Evolutionary conservation across 352 stramenopile species (phyloP).

Genomic region (Globisporangium abappressorium): DNA sequence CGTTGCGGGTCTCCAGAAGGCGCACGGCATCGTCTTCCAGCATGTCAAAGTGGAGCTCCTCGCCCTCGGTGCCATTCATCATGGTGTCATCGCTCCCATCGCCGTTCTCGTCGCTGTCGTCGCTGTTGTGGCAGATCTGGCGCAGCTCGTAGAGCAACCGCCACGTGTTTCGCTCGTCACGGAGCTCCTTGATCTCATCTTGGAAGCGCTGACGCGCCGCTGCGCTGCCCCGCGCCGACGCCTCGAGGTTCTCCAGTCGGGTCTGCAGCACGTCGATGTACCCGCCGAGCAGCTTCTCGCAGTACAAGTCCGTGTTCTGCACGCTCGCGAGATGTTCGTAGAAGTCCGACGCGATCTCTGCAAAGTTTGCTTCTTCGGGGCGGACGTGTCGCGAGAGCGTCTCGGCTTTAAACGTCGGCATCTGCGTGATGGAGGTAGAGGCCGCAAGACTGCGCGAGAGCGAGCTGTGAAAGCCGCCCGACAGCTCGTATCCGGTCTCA

Average conservation of each 20-base stretch:
- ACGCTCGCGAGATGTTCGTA: constrained; percentile 69
- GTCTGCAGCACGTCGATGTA: constrained; percentile 80
- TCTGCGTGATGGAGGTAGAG: constrained; percentile 4
- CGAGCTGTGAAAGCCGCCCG: constrained; percentile 40
- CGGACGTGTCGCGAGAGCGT: constrained; percentile 56
- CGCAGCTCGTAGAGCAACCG: constrained; percentile 70
- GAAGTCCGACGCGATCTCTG: constrained; percentile 73
- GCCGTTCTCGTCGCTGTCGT: constrained; percentile 28
- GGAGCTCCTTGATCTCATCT: constrained; percentile 56
- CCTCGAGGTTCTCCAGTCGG: constrained; percentile 54
- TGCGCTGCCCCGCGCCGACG: constrained; percentile 12
- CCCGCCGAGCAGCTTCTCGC: constrained; percentile 64
- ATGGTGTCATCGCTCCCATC: constrained; percentile 31
- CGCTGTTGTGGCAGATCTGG: constrained; percentile 44
- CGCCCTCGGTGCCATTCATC: constrained; percentile 32
- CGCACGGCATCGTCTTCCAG: constrained; percentile 73
- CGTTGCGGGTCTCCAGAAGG: constrained; percentile 52
- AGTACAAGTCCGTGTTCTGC: constrained; percentile 67
- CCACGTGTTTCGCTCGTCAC: constrained; percentile 85
- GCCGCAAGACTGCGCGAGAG: constrained; percentile 23
- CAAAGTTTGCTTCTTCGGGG: constrained; percentile 74
- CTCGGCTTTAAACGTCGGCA: constrained; percentile 27
- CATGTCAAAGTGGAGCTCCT: constrained; percentile 69
- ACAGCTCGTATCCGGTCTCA: constrained; percentile 26
- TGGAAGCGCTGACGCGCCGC: constrained; percentile 36